Evolutionary conservation across 495 filamentous ascomycete species (phyloP).

Genomic region (Astrothelium subdiscretum): DNA sequence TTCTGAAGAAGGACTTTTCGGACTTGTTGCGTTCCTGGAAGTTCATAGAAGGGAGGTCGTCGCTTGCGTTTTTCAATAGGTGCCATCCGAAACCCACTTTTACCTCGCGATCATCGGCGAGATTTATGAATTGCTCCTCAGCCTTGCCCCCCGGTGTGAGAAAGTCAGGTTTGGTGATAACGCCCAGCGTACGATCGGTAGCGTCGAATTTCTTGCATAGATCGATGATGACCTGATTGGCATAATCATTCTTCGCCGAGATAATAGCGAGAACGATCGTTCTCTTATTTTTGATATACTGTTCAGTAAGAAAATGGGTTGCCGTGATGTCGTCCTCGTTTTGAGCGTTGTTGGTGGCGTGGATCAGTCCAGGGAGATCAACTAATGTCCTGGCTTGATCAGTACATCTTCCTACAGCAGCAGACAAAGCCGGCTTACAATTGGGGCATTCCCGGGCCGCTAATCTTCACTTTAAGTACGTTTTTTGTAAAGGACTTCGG

Average conservation of each 20-base stretch:
- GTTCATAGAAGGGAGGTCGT: background rate
- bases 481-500: constrained; percentile 5
- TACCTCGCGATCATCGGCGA: constrained; percentile 16
- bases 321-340: constrained; percentile 12
- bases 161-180: constrained; percentile 39
- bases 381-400: constrained; percentile 7
- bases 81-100: constrained; percentile 24
- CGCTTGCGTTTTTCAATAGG: constrained; percentile 18
- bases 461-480: constrained; percentile 8
- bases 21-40: constrained; percentile 22
- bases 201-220: constrained; percentile 33
- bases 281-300: constrained; percentile 24
- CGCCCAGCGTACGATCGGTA: constrained; percentile 39
- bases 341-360: constrained; percentile 8
- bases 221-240: constrained; percentile 39
- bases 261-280: constrained; percentile 57
- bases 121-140: constrained; percentile 13
- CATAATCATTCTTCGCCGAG: constrained; percentile 38
- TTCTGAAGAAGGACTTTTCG: constrained; percentile 35
- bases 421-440: constrained; percentile 2
- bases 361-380: constrained; percentile 22
- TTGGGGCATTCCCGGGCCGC: constrained; percentile 6
- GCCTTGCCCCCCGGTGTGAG: constrained; percentile 14
- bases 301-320: constrained; percentile 10
- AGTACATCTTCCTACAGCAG: background rate